phyloP scores from a whole-genome alignment of 129 eudicot species.

The Pseudognaphalium luteoalbum region DNA sequence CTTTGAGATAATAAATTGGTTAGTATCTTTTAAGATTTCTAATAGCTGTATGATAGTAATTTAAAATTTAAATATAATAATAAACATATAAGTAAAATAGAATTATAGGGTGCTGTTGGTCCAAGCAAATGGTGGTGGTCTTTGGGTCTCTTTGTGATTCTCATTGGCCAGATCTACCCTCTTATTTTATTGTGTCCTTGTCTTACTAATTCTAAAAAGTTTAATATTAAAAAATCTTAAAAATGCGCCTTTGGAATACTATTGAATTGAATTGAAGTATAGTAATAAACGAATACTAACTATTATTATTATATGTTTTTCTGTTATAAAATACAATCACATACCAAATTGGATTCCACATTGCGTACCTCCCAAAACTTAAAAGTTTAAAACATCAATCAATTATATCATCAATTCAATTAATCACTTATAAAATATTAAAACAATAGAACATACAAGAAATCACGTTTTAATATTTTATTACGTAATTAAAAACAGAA shows the following conservation, averaged over 20 bases:
- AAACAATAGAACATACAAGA: no score
- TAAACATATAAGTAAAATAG: background rate
- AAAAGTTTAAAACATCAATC: no score
- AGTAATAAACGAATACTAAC: no score
- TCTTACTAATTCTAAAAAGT: background rate
- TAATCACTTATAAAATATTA: no score
- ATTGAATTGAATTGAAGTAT: no score
- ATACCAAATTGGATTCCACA: no score
- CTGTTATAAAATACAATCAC: no score
- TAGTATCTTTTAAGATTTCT: background rate
- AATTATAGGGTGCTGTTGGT: background rate
- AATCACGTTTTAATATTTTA: background rate
- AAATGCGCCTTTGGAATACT: no score
- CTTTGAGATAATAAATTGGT: no score
- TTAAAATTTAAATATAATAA: background rate
- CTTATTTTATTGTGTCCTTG: background rate
- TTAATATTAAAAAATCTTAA: background rate
- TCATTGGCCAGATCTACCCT: slow-evolving; percentile 8
- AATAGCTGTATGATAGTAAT: background rate
- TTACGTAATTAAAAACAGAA: background rate
- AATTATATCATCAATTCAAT: no score
- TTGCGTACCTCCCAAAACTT: no score
- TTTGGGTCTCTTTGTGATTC: slow-evolving; percentile 7
- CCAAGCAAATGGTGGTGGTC: slow-evolving; percentile 18
- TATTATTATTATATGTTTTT: no score